These are phyloP conservation scores for Nakazawaea anatomiae DNA, from an alignment of 805 yeast species.

Conservation along the genomic window DNA sequence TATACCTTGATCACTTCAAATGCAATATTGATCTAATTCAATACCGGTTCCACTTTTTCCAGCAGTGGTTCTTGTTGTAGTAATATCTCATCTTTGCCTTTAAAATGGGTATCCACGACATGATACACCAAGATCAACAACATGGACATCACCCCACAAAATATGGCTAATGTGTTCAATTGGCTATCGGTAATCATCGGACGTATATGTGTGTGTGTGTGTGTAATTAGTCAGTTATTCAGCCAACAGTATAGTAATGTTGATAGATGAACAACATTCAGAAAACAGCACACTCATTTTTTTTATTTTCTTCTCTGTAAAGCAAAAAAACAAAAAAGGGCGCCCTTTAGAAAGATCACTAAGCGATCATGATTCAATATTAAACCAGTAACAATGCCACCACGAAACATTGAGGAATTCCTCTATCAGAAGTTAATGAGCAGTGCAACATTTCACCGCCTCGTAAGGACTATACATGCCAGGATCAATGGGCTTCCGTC, in stretches of 20 bases:
- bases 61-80: not conserved
- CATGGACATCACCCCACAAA: slow-evolving; percentile 69
- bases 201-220: too few relatives aligned
- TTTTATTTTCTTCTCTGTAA: not conserved
- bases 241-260: too few relatives aligned
- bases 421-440: slow-evolving; percentile 31
- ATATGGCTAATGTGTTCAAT: slow-evolving; percentile 64
- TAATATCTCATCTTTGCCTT: slow-evolving; percentile 5
- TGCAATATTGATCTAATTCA: not conserved
- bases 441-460: slow-evolving; percentile 54
- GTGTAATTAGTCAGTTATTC: too few relatives aligned
- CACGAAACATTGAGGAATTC: slow-evolving; percentile 11
- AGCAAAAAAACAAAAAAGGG: too few relatives aligned
- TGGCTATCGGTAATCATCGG: slow-evolving; percentile 80
- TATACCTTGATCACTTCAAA: slow-evolving; percentile 21
- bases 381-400: not conserved
- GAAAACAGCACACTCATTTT: not conserved
- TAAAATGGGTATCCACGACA: slow-evolving; percentile 21
- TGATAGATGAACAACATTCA: too few relatives aligned
- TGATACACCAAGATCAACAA: slow-evolving; percentile 70
- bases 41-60: not conserved
- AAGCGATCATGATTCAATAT: too few relatives aligned
- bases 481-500: slow-evolving; percentile 55
- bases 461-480: slow-evolving; percentile 60
- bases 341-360: too few relatives aligned